Evolutionary conservation across 768 basidiomycete species (phyloP).

Genomic region (Mycena pura): DNA sequence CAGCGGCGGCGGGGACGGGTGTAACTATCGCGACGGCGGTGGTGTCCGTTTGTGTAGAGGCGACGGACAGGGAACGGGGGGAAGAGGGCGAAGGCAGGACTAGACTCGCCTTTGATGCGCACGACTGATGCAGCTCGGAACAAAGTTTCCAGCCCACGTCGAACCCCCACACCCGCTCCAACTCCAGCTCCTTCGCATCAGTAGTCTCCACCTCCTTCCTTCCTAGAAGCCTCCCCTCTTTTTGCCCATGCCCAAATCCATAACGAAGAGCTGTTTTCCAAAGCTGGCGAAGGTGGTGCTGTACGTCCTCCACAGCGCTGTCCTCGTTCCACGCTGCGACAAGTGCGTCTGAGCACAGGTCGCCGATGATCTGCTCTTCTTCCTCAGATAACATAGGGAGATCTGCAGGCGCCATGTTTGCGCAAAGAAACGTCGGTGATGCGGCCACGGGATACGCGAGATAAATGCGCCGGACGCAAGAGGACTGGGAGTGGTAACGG

Average conservation of each 20-base stretch:
- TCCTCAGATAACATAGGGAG: not conserved
- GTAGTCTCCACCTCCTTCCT: not conserved
- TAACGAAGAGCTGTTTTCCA: not conserved
- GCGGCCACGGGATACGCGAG: no score
- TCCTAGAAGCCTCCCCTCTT: not conserved
- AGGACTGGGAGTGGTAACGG: no score
- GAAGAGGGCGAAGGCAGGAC: no score
- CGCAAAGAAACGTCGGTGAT: not conserved
- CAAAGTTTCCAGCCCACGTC: not conserved
- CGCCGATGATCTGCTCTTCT: not conserved
- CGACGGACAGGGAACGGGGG: not conserved
- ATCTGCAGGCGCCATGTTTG: not conserved
- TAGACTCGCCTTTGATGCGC: no score
- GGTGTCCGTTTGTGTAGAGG: not conserved
- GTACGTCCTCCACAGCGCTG: not conserved
- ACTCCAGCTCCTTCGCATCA: not conserved
- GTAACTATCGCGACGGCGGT: not conserved
- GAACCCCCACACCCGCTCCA: not conserved
- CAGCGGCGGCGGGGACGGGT: not conserved
- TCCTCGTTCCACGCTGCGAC: not conserved
- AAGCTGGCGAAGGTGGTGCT: not conserved
- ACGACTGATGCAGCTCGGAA: no score
- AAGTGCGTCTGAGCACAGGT: not conserved
- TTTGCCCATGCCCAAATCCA: not conserved
- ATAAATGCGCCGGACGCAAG: no score